phyloP scores from a whole-genome alignment of 2,329 filamentous ascomycete species.

The Epichloe hybrida region DNA sequence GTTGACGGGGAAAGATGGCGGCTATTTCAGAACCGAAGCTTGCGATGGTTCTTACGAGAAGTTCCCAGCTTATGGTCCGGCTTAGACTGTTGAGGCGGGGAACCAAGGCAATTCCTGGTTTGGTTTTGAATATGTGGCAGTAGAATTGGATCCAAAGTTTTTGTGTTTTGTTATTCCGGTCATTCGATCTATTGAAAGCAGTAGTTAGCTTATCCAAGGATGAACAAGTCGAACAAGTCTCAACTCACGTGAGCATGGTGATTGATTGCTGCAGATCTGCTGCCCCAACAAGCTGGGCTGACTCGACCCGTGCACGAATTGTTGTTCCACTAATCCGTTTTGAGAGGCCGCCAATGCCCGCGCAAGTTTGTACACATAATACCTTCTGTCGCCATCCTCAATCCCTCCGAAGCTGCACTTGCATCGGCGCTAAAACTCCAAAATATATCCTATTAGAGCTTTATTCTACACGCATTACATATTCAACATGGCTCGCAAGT shows the following conservation, averaged over 20 bases:
- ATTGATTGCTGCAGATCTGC: no score
- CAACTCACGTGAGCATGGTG: no score
- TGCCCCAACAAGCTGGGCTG: no score
- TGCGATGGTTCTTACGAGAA: slow-evolving; percentile 7
- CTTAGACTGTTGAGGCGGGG: background rate
- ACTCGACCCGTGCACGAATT: background rate
- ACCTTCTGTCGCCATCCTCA: background rate
- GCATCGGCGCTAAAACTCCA: background rate
- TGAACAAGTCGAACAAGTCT: no score
- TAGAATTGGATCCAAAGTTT: no score
- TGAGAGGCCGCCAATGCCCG: background rate
- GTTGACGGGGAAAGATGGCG: slow-evolving; percentile 6
- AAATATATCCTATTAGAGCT: background rate
- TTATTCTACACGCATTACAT: background rate
- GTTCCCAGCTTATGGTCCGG: slow-evolving; percentile 5
- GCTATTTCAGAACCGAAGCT: slow-evolving; percentile 7
- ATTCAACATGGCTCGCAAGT: slow-evolving; percentile 69
- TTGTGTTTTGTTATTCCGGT: no score
- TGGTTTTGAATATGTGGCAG: no score
- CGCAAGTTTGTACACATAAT: background rate
- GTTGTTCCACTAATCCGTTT: no score
- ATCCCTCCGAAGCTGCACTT: background rate
- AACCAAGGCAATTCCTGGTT: no score
- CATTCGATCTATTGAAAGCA: no score
- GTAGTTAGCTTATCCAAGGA: no score